Base-by-base conservation (phyloP, 495 filamentous ascomycete genomes). In the Hypoxylon subgilvum region DNA sequence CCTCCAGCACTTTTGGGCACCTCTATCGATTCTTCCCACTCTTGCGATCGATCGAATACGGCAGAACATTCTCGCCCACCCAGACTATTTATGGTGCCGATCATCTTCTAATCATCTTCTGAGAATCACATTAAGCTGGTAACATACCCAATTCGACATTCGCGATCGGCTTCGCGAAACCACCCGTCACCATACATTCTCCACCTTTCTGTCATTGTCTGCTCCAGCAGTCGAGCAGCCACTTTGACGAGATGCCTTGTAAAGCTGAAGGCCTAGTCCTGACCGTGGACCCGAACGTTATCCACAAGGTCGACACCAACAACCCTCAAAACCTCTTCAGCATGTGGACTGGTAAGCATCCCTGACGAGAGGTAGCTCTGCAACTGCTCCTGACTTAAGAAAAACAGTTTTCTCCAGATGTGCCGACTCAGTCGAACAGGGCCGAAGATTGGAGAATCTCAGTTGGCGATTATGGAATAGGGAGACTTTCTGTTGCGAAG, bases 381-480 rank as follows among this genome's bases (percentile, higher is more conserved):
- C 18, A 42, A 25, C 31, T 42, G 21, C 22, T 42, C 61, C 63
- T 57, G 52, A 63, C 68, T 39, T 63, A 31, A 48, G n/a, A 22
- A 7, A 22, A 7, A 25, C 68, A 96, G 92, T 97, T 22, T 97
- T 99, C 70, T 93, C 92, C 1, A 89, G 92, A 81, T 96, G 92
- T 74, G 89, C 91, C 63, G 90, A 94, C 58, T 93, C 92, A 52
- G 87, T 99, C 69, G 92, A 96, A 65, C 88, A 97, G 71, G 94
- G 94, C 17, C 85, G 91, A 66, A 81, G 94, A 67, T 78, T 97
- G 54, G 95, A 97, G 70, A 99, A 99, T 74, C 71, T 99, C 22
- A 93, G 88, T 65, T 99, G 94, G 94, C 81, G 94, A 53, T 76
- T 99, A 58, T 99, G 92, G 93, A 95, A 89, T 59, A 84, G 91